A percentile compares a stretch with the other conserved stretches of the same genome.
Evolutionary conservation across 2,329 filamentous ascomycete genomes (phyloP).

Genomic region (Penicillium sp.): DNA sequence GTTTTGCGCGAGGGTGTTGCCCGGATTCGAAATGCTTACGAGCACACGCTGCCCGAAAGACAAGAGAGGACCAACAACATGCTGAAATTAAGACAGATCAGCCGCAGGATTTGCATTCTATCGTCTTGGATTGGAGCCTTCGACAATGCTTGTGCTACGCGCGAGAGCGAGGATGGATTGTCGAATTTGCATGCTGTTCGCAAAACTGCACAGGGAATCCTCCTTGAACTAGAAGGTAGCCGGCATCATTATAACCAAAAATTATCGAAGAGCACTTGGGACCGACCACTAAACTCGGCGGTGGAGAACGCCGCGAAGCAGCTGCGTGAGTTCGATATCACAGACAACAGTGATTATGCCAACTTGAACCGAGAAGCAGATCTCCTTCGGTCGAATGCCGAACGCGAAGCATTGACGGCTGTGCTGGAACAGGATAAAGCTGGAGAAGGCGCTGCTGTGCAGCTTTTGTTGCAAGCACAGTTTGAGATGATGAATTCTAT

Average conservation of each 20-base stretch:
- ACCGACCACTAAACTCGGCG: constrained; percentile 80
- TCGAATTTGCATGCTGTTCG: constrained; percentile 71
- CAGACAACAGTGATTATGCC: constrained; percentile 66
- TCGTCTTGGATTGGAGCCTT: constrained; percentile 92
- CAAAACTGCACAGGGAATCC: constrained; percentile 83
- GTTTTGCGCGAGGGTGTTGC: constrained; percentile 74
- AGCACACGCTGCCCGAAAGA: constrained; percentile 73
- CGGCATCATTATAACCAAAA: constrained; percentile 87
- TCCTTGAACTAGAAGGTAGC: constrained; percentile 85
- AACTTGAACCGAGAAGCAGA: constrained; percentile 79
- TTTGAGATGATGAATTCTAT: constrained; percentile 88
- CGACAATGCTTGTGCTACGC: constrained; percentile 72
- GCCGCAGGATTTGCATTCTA: constrained; percentile 80
- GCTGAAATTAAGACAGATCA: constrained; percentile 78
- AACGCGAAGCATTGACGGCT: constrained; percentile 72
- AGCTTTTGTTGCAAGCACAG: constrained; percentile 82
- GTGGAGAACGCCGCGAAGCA: constrained; percentile 81
- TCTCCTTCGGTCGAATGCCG: constrained; percentile 77
- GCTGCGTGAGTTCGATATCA: constrained; percentile 67
- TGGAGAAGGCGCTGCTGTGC: constrained; percentile 73
- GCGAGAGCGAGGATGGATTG: constrained; percentile 66
- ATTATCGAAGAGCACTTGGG: constrained; percentile 79
- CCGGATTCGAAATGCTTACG: constrained; percentile 78
- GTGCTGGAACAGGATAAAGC: constrained; percentile 81
- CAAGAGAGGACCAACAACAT: constrained; percentile 75